These are phyloP conservation scores for Eimeria acervulina DNA, from an alignment of 169 alveolate genomes.

Conservation along the genomic window DNA sequence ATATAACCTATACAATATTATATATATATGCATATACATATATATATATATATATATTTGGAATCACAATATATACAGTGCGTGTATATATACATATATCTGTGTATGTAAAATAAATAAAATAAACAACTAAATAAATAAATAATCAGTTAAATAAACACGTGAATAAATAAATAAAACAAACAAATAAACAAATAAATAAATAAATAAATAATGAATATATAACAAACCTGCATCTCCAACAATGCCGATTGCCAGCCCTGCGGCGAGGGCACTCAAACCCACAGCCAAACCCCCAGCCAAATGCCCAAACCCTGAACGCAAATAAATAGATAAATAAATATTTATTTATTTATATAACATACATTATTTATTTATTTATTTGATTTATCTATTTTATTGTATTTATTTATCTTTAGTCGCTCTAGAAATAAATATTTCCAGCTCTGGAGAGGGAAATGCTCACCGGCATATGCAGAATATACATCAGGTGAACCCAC, in stretches of 20 bases:
- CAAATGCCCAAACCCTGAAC: constrained; percentile 97
- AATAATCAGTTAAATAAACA: not conserved
- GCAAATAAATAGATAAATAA: constrained; percentile 88
- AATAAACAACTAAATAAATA: not conserved
- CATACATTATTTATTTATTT: no score
- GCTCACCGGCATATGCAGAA: constrained; percentile 80
- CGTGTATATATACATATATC: no score
- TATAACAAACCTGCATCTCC: constrained; percentile 98
- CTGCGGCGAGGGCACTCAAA: constrained; percentile 95
- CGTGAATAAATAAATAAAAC: no score
- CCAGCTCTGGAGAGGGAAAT: no score
- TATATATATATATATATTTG: no score
- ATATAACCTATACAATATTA: no score
- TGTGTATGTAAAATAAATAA: no score
- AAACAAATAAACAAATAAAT: not conserved
- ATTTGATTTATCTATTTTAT: no score
- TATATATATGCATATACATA: no score
- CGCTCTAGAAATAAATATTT: no score
- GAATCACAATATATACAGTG: no score
- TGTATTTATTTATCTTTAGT: not conserved
- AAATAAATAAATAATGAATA: not conserved
- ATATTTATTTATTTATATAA: no score
- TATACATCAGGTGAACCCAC: constrained; percentile 80
- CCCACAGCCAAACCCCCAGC: constrained; percentile 90
- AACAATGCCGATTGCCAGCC: constrained; percentile 99